Percentiles rank a stretch among this genome's conserved stretches.
Conservation (phyloP, 805 yeast species). For the Candida arabinofermentans region DNA sequence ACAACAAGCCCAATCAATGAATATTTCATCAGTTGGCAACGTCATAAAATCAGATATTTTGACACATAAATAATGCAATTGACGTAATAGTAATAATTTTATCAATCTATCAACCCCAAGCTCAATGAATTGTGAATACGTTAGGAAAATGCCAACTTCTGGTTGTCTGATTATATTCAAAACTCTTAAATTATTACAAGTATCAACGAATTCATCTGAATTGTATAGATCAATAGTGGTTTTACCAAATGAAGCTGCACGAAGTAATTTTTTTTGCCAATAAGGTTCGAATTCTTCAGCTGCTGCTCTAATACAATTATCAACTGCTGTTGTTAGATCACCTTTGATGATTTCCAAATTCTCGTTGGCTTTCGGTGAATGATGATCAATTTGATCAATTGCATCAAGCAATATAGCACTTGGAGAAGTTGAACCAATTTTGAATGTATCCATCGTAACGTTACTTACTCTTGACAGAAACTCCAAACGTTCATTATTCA, state of each 20-base stretch:
- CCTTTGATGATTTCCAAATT: slow-evolving; percentile 55
- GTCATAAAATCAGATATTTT: slow-evolving; percentile 51
- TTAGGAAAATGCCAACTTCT: slow-evolving; percentile 66
- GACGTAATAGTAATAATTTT: slow-evolving; percentile 52
- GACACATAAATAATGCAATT: slow-evolving; percentile 58
- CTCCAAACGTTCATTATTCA: slow-evolving; percentile 56
- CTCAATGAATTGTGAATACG: slow-evolving; percentile 47
- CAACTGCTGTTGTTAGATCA: slow-evolving; percentile 55
- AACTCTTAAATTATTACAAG: slow-evolving; percentile 58
- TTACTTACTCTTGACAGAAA: slow-evolving; percentile 61
- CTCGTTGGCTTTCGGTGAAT: slow-evolving; percentile 79
- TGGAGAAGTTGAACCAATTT: slow-evolving; percentile 80
- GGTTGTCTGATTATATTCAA: slow-evolving; percentile 64
- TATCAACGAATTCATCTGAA: slow-evolving; percentile 58
- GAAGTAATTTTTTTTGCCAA: slow-evolving; percentile 75
- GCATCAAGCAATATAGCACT: slow-evolving; percentile 82
- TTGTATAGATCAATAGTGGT: slow-evolving; percentile 51
- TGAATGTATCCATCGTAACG: slow-evolving; percentile 58
- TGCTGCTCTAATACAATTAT: slow-evolving; percentile 70
- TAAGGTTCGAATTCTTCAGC: slow-evolving; percentile 69
- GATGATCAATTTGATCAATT: slow-evolving; percentile 55
- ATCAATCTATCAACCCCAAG: slow-evolving; percentile 58
- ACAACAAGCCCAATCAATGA: slow-evolving; percentile 75
- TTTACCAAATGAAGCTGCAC: slow-evolving; percentile 87
- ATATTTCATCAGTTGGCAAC: slow-evolving; percentile 48